These are phyloP conservation scores for Exobasidium cylindrosporum DNA, from an alignment of 1,284 basidiomycete genomes.

Conservation along the genomic window DNA sequence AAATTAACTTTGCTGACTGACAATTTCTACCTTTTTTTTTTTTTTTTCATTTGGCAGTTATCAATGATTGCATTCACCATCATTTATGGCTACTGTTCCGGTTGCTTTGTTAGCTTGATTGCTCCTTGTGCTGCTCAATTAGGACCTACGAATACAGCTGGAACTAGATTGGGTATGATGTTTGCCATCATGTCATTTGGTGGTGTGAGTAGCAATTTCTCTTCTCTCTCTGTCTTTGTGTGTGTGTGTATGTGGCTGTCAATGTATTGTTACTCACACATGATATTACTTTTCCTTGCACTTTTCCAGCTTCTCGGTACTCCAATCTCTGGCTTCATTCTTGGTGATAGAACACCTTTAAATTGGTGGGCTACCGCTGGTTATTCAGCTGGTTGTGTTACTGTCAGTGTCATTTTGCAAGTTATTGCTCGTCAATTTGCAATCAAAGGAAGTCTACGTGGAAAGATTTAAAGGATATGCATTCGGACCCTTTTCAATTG, in stretches of 20 bases:
- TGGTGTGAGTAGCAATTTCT: slow-evolving; percentile 27
- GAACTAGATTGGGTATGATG: slow-evolving; percentile 41
- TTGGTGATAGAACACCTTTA: slow-evolving; percentile 11
- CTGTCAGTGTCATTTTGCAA: neutral
- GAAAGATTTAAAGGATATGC: neutral
- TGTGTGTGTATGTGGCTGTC: slow-evolving; percentile 17
- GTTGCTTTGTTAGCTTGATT: slow-evolving; percentile 48
- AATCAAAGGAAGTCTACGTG: neutral
- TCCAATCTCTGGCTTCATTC: slow-evolving; percentile 27
- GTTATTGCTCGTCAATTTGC: slow-evolving; percentile 2
- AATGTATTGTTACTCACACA: neutral
- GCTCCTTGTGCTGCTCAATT: slow-evolving; percentile 44
- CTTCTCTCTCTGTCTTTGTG: slow-evolving; percentile 27
- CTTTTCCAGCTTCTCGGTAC: slow-evolving; percentile 42
- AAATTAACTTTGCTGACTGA: no score
- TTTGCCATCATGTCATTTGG: slow-evolving; percentile 44
- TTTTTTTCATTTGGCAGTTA: slow-evolving; percentile 28
- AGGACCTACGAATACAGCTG: slow-evolving; percentile 46
- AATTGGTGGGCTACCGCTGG: slow-evolving; percentile 18
- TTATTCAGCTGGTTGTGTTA: slow-evolving; percentile 4
- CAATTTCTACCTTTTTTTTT: slow-evolving; percentile 7
- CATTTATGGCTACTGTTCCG: slow-evolving; percentile 40
- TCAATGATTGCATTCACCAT: slow-evolving; percentile 36
- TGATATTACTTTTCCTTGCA: slow-evolving; percentile 18
- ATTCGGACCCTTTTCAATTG: neutral